phyloP scores from a whole-genome alignment of 2,329 filamentous ascomycete species.

The Cadophora luteo-olivacea region DNA sequence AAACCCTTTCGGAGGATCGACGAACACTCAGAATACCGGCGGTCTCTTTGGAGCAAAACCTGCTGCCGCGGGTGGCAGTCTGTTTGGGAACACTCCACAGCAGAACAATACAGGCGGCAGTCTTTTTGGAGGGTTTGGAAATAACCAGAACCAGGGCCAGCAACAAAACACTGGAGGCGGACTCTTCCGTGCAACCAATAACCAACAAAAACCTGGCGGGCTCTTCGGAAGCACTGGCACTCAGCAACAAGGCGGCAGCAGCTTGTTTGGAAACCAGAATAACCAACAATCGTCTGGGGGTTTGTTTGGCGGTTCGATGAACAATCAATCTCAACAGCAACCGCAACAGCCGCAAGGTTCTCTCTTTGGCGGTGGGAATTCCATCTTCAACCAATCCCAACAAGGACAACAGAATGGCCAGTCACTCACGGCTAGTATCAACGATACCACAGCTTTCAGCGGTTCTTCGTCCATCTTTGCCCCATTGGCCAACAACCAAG shows the following conservation, averaged over 20 bases:
- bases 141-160: slow-evolving; percentile 47
- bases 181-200: slow-evolving; percentile 59
- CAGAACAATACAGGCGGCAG: slow-evolving; percentile 49
- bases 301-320: slow-evolving; percentile 42
- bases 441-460: slow-evolving; percentile 88
- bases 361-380: slow-evolving; percentile 64
- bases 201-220: slow-evolving; percentile 58
- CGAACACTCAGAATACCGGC: slow-evolving; percentile 38
- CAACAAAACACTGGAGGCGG: slow-evolving; percentile 50
- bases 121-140: slow-evolving; percentile 45
- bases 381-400: slow-evolving; percentile 65
- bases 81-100: slow-evolving; percentile 46
- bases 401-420: slow-evolving; percentile 62
- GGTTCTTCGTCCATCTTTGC: slow-evolving; percentile 88
- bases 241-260: slow-evolving; percentile 51
- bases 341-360: slow-evolving; percentile 60
- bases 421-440: slow-evolving; percentile 77
- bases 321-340: slow-evolving; percentile 40
- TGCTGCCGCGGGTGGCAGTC: slow-evolving; percentile 47
- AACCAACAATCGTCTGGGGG: slow-evolving; percentile 38
- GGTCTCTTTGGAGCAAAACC: slow-evolving; percentile 40
- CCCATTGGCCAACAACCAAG: slow-evolving; percentile 67
- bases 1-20: slow-evolving; percentile 42
- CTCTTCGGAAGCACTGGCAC: slow-evolving; percentile 55
- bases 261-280: slow-evolving; percentile 58